A percentile compares a stretch with the other conserved stretches of the same genome.
Conservation (phyloP, 768 basidiomycete genomes). For the Termitomyces sp. region DNA sequence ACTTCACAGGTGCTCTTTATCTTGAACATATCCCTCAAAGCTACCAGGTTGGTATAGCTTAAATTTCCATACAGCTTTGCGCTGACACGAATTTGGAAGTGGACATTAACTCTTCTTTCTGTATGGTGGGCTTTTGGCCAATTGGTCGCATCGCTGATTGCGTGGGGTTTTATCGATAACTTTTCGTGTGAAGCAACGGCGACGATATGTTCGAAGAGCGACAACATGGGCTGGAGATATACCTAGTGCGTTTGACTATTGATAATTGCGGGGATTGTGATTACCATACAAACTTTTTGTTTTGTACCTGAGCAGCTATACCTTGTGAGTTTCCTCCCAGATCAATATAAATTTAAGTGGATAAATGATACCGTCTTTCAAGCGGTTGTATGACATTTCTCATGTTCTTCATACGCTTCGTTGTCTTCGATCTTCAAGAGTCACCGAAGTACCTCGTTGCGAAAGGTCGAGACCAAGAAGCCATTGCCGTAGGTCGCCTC, state of each 20-base stretch:
- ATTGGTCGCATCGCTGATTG: constrained; percentile 47
- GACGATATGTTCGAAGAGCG: constrained; percentile 35
- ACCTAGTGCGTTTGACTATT: constrained; percentile 33
- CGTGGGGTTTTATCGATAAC: constrained; percentile 55
- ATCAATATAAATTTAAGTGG: background rate
- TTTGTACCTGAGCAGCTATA: constrained; percentile 26
- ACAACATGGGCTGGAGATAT: constrained; percentile 66
- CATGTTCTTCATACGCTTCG: constrained; percentile 52
- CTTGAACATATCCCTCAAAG: constrained; percentile 42
- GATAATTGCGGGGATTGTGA: background rate
- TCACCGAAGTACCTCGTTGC: constrained; percentile 60
- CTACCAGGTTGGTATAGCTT: constrained; percentile 30
- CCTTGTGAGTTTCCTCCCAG: constrained; percentile 28
- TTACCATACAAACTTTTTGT: background rate
- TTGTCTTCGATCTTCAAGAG: constrained; percentile 58
- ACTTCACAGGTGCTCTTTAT: constrained; percentile 35
- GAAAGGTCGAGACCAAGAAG: constrained; percentile 55
- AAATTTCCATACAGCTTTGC: background rate
- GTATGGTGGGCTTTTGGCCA: constrained; percentile 53
- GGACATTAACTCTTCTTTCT: constrained; percentile 53
- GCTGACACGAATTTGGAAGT: constrained; percentile 26
- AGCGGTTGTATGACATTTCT: constrained; percentile 48
- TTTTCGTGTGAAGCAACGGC: constrained; percentile 45
- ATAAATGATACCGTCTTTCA: background rate
- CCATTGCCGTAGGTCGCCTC: constrained; percentile 35